Conservation (phyloP, 2,329 filamentous ascomycete genomes). For the Aureobasidium pullulans region DNA sequence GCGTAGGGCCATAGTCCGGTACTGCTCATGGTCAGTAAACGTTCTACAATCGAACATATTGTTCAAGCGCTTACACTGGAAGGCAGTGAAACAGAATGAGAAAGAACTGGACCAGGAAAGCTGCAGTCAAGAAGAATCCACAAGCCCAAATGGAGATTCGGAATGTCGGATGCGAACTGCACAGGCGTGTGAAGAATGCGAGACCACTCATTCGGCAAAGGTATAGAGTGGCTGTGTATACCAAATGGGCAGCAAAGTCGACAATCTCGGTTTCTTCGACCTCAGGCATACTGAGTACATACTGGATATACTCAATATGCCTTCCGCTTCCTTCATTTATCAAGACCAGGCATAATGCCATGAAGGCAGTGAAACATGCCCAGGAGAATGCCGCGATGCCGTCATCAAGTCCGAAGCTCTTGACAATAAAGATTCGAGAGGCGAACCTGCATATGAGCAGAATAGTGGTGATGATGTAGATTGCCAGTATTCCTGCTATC, state of each 20-base stretch:
- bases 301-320: constrained; percentile 40
- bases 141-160: constrained; percentile 27
- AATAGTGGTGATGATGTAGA: constrained; percentile 29
- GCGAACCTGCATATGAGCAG: constrained; percentile 30
- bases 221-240: constrained; percentile 46
- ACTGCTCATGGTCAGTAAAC: neutral
- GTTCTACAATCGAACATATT: neutral
- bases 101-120: constrained; percentile 43
- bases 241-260: constrained; percentile 45
- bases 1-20: constrained; percentile 47
- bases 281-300: constrained; percentile 37
- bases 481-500: constrained; percentile 34
- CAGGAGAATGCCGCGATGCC: constrained; percentile 28
- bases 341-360: constrained; percentile 36
- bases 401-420: constrained; percentile 35
- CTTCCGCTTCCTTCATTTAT: constrained; percentile 44
- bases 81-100: constrained; percentile 46
- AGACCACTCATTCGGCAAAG: constrained; percentile 46
- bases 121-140: constrained; percentile 33
- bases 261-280: constrained; percentile 39
- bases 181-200: constrained; percentile 45
- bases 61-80: constrained; percentile 30
- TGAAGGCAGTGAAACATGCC: constrained; percentile 33
- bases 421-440: constrained; percentile 32
- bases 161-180: constrained; percentile 32